Base-by-base conservation (phyloP, 2,329 filamentous ascomycete species). In the Rhinocladiella similis region DNA sequence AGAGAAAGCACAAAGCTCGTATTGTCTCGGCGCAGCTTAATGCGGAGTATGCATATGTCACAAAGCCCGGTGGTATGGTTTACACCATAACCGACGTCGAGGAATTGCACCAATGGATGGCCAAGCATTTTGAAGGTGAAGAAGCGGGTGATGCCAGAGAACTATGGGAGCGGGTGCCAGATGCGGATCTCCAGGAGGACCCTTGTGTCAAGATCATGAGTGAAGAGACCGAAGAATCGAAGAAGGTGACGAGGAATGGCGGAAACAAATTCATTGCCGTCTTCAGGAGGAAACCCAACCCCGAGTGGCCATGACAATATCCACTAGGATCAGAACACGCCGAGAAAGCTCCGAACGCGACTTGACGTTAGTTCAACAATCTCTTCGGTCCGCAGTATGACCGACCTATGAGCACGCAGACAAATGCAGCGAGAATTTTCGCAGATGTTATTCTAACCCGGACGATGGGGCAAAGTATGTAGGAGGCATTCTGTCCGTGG, bases 11-110 rank as follows among this genome's bases (percentile, higher is more conserved):
- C 78, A 99, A 99, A 75, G 92, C 92, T 38, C 82, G 94, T 38
- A 99, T 99, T 66, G 90, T 99, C 2, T 94, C 90, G 19, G 83
- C 88, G 42, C 91, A 91, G 13, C 78, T 99, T 51, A 92, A 90
- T 68, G 90, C 91, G 0, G 94, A 99, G 73, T 99, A 99, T 69
- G 94, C 94, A 0, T 97, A 89, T 70, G 90, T 89, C 9, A 69
- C 97, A 61, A 80, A 81, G 39, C 91, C 92, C 0, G 91, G 91
- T 0, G 95, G 94, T 1, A 83, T 93, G 47, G 80, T 96, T 41
- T 99, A 97, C 71, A 97, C 93, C 1, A 97, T 99, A 67, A 99
- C 94, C 1, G 94, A 99, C 75, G 94, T 99, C 41, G 88, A 96
- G 75, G 91, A 96, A 68, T 77, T 99, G 71, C 91, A 97, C 74